phyloP scores from a whole-genome alignment of 345 rosid species.

The Pugionium cornutum region DNA sequence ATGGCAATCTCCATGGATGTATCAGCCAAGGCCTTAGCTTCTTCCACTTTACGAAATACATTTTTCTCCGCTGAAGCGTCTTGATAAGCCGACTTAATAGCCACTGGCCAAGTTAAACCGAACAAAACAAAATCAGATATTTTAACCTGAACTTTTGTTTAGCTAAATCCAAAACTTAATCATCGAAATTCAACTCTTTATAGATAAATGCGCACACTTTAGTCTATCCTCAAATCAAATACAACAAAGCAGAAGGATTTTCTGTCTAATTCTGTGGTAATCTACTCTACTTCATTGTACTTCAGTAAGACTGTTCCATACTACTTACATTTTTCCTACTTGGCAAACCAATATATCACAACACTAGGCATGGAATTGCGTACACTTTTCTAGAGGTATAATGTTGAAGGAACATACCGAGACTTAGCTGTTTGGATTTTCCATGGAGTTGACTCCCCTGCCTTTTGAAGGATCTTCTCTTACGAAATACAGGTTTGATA shows the following conservation, averaged over 20 bases:
- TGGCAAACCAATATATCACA: slow-evolving; percentile 15
- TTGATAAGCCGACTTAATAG: slow-evolving; percentile 52
- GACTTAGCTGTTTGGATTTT: slow-evolving; percentile 66
- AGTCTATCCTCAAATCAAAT: slow-evolving; percentile 6
- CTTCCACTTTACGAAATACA: slow-evolving; percentile 49
- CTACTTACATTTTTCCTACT: slow-evolving; percentile 3
- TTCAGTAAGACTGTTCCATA: slow-evolving; percentile 14
- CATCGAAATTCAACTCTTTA: no score
- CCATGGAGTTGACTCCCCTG: slow-evolving; percentile 63
- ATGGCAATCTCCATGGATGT: slow-evolving; percentile 52
- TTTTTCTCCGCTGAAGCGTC: not conserved
- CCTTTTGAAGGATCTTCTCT: slow-evolving; percentile 77
- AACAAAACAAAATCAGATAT: no score
- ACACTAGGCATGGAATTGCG: not conserved
- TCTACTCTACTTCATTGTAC: slow-evolving; percentile 5
- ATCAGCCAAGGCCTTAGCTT: slow-evolving; percentile 51
- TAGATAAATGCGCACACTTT: not conserved
- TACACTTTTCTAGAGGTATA: not conserved
- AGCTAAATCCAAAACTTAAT: no score
- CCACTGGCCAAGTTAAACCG: slow-evolving; percentile 12
- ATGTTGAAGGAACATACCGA: slow-evolving; percentile 45
- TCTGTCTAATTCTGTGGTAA: slow-evolving; percentile 11
- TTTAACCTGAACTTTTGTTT: no score
- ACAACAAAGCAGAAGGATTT: not conserved
- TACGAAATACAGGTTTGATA: slow-evolving; percentile 65